A percentile compares a stretch with the other conserved stretches of the same genome.
phyloP scores from a whole-genome alignment of 2,329 filamentous ascomycete genomes.

The Camptophora hylomeconis region DNA sequence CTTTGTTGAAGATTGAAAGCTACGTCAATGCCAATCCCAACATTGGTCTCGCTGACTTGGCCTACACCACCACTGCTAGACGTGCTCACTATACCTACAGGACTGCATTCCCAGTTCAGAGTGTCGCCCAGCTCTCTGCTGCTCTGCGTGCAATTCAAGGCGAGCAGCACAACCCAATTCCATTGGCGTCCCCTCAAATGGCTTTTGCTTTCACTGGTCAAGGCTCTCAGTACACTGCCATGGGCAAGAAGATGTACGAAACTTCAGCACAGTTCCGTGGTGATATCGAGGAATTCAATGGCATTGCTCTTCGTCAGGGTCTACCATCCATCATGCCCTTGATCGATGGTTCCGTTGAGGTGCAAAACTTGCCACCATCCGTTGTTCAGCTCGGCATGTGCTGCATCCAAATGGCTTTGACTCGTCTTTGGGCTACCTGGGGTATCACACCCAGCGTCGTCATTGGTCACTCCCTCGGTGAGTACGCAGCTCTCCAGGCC shows the following conservation, averaged over 20 bases:
- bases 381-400: constrained; percentile 26
- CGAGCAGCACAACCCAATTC: constrained; percentile 19
- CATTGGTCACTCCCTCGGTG: constrained; percentile 30
- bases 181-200: constrained; percentile 19
- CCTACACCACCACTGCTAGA: constrained; percentile 55
- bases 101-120: constrained; percentile 20
- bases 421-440: constrained; percentile 23
- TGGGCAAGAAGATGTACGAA: constrained; percentile 25
- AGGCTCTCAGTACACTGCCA: constrained; percentile 25
- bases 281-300: constrained; percentile 22
- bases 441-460: constrained; percentile 26
- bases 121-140: constrained; percentile 20
- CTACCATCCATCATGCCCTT: constrained; percentile 25
- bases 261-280: constrained; percentile 20
- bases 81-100: constrained; percentile 31
- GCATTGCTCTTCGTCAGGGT: constrained; percentile 22
- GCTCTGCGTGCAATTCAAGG: constrained; percentile 18
- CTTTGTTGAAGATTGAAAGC: constrained; percentile 41
- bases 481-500: constrained; percentile 28
- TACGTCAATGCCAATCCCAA: constrained; percentile 44
- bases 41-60: constrained; percentile 40
- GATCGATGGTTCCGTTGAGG: constrained; percentile 21
- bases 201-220: constrained; percentile 29
- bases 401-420: constrained; percentile 28
- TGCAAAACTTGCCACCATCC: constrained; percentile 21